Percentiles rank a stretch among this genome's conserved stretches.
Conservation (phyloP, 805 yeast species). For the Starmerella apicola region DNA sequence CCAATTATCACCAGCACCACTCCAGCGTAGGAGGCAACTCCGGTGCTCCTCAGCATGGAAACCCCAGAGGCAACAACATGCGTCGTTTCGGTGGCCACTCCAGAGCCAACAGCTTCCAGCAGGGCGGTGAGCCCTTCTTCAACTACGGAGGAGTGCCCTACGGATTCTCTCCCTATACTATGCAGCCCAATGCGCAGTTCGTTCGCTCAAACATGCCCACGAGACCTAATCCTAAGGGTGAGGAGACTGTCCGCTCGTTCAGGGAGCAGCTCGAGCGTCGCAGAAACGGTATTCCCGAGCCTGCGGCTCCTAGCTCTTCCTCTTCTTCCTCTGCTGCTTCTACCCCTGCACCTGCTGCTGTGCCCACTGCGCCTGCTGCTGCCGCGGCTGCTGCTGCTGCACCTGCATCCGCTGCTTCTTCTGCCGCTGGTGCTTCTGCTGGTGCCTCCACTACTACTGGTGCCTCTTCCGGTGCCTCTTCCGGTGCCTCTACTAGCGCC, state of each 20-base stretch:
- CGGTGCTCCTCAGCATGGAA: not conserved
- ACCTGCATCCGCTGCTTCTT: too few relatives aligned
- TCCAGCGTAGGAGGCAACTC: not conserved
- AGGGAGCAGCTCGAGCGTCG: not conserved
- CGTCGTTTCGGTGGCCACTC: slow-evolving; percentile 4
- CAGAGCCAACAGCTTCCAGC: slow-evolving; percentile 6
- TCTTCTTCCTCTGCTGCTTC: too few relatives aligned
- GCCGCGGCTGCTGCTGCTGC: too few relatives aligned
- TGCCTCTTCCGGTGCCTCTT: too few relatives aligned
- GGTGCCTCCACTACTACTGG: too few relatives aligned
- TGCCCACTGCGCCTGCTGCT: too few relatives aligned
- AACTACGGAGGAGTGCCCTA: not conserved
- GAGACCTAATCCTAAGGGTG: not conserved
- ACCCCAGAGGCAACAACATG: not conserved
- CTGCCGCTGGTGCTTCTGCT: too few relatives aligned
- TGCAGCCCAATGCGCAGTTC: not conserved
- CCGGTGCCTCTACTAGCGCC: not conserved
- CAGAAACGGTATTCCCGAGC: not conserved
- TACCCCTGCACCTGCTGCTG: too few relatives aligned
- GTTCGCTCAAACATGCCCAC: not conserved
- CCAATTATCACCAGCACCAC: not conserved
- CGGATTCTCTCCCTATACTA: not conserved
- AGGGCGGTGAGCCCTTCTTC: not conserved
- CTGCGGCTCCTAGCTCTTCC: too few relatives aligned
- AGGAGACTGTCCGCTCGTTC: not conserved